phyloP scores from a whole-genome alignment of 352 stramenopile species.

The Phytophthora hybrid region DNA sequence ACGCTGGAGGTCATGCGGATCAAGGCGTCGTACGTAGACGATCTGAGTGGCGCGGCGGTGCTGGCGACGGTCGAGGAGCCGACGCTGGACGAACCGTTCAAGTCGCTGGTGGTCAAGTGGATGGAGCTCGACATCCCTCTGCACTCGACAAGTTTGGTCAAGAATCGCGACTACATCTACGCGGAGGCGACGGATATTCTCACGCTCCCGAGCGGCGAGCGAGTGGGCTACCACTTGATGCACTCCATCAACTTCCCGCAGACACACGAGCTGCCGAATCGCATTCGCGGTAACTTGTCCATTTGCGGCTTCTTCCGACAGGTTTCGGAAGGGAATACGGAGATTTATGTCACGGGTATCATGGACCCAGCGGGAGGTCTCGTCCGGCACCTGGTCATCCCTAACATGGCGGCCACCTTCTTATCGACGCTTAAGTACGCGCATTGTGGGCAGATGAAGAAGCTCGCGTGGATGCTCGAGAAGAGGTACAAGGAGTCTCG shows the following conservation, averaged over 20 bases:
- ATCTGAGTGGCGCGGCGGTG: conserved; percentile 44
- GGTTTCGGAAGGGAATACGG: conserved; percentile 7
- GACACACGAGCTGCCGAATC: conserved; percentile 26
- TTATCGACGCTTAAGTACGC: conserved; percentile 31
- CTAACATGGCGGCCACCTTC: conserved; percentile 31
- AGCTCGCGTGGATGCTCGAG: conserved; percentile 46
- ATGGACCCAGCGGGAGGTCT: conserved; percentile 42
- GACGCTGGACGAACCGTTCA: conserved; percentile 55
- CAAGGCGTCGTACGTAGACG: conserved; percentile 51
- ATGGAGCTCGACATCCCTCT: conserved; percentile 42
- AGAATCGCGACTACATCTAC: conserved; percentile 59
- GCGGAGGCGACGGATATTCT: conserved; percentile 56
- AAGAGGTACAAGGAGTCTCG: conserved; percentile 38
- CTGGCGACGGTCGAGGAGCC: conserved; percentile 47
- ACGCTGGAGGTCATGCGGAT: conserved; percentile 43
- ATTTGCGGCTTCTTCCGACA: conserved; percentile 43
- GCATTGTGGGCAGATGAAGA: conserved; percentile 50
- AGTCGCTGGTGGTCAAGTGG: conserved; percentile 45
- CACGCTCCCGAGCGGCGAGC: conserved; percentile 35
- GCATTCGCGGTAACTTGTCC: conserved; percentile 35
- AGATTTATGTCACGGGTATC: conserved; percentile 42
- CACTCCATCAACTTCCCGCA: conserved; percentile 44
- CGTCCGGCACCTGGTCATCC: conserved; percentile 28
- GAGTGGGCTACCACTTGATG: conserved; percentile 54
- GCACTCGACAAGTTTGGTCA: conserved; percentile 24